Conservation (phyloP, 1,139 yeast genomes). For the Nakaseomyces uthaithaninus region DNA sequence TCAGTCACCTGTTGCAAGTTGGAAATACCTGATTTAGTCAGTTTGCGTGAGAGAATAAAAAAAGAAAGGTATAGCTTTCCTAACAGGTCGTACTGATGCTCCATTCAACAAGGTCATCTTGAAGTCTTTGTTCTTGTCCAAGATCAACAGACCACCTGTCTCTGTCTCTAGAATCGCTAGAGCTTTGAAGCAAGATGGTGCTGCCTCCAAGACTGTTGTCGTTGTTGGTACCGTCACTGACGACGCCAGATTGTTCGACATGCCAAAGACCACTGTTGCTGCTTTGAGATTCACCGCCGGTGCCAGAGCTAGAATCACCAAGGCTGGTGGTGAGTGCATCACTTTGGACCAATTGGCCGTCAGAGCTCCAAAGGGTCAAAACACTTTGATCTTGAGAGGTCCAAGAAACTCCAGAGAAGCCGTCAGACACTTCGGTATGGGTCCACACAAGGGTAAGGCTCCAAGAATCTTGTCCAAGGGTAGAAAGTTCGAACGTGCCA, state of each 20-base stretch:
- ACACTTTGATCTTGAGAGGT: conserved; percentile 97
- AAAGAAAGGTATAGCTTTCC: conserved; percentile 1
- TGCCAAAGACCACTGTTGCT: conserved; percentile 97
- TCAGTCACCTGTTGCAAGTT: no score
- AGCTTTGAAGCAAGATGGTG: conserved; percentile 75
- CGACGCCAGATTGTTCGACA: conserved; percentile 85
- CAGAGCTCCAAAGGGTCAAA: conserved; percentile 99
- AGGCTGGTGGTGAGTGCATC: conserved; percentile 99
- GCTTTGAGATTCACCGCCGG: conserved; percentile 99
- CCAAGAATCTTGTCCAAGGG: conserved; percentile 97
- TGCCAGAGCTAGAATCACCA: conserved; percentile 94
- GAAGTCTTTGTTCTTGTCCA: conserved; percentile 90
- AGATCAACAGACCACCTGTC: conserved; percentile 99
- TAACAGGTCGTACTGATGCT: conserved; percentile 93
- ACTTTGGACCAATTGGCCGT: conserved; percentile 98
- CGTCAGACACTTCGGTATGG: conserved; percentile 99
- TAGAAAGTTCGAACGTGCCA: conserved; percentile 99
- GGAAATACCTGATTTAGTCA: no score
- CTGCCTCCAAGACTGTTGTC: conserved; percentile 87
- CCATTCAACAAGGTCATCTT: conserved; percentile 97
- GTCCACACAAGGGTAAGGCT: conserved; percentile 99
- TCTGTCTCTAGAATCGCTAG: conserved; percentile 86
- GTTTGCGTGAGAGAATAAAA: no score
- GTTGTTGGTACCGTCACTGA: conserved; percentile 99
- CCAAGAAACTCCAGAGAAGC: conserved; percentile 99